phyloP scores from a whole-genome alignment of 1,284 basidiomycete species.

The Naganishia sp. region DNA sequence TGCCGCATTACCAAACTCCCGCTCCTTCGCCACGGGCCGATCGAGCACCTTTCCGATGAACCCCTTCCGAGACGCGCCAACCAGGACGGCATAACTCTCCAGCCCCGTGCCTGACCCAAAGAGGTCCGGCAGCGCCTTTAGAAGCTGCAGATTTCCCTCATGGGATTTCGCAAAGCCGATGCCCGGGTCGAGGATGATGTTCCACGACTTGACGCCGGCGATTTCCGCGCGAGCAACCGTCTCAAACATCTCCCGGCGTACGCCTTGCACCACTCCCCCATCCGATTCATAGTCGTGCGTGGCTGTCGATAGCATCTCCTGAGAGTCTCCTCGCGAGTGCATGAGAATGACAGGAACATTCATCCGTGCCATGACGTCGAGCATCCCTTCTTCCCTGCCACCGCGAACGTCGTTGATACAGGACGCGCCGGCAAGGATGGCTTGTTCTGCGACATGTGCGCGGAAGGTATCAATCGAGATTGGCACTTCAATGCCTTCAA shows the following conservation, averaged over 20 bases:
- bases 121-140: constrained; percentile 61
- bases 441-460: constrained; percentile 72
- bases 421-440: constrained; percentile 80
- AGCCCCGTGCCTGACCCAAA: constrained; percentile 56
- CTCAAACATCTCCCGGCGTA: constrained; percentile 70
- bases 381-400: constrained; percentile 65
- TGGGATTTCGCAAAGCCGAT: constrained; percentile 91
- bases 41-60: constrained; percentile 68
- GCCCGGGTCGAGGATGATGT: constrained; percentile 88
- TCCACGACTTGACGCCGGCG: constrained; percentile 82
- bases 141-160: constrained; percentile 70
- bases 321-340: constrained; percentile 83
- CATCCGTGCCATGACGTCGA: constrained; percentile 64
- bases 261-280: constrained; percentile 67
- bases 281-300: constrained; percentile 66
- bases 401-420: constrained; percentile 95
- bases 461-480: constrained; percentile 95
- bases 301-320: constrained; percentile 59
- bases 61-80: constrained; percentile 80
- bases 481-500: constrained; percentile 54
- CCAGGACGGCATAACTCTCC: constrained; percentile 67
- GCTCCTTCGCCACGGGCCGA: constrained; percentile 61
- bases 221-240: constrained; percentile 70
- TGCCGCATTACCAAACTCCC: constrained; percentile 79
- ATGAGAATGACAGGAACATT: constrained; percentile 76